Evolutionary conservation across 768 basidiomycete genomes (phyloP).

Genomic region (Amanita thiersii): DNA sequence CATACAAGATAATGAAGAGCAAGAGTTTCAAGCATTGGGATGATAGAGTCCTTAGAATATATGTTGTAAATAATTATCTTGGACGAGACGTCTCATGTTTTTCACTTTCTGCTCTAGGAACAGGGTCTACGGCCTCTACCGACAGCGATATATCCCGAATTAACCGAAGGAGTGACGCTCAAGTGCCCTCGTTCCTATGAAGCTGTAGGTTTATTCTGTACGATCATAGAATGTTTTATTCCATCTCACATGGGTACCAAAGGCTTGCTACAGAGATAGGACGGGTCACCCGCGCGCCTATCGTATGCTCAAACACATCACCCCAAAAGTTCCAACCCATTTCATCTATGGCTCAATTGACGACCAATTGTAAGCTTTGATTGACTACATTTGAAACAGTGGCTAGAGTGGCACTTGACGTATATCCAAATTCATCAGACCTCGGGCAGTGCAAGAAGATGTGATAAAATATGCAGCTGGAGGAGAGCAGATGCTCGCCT

Average conservation of each 20-base stretch:
- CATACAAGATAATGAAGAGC: constrained; percentile 27
- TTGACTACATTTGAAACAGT: too few relatives aligned
- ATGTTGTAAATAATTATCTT: constrained; percentile 24
- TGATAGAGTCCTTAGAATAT: constrained; percentile 33
- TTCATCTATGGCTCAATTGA: constrained; percentile 37
- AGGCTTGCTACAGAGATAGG: constrained; percentile 37
- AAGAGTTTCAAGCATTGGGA: constrained; percentile 43
- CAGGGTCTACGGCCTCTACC: constrained; percentile 33
- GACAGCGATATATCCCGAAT: constrained; percentile 32
- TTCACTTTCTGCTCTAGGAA: constrained; percentile 21
- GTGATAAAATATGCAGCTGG: constrained; percentile 26
- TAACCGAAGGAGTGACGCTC: constrained; percentile 38
- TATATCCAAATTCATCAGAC: constrained; percentile 15
- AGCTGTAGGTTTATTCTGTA: constrained; percentile 20
- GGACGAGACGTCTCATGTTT: not conserved
- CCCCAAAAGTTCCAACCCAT: constrained; percentile 30
- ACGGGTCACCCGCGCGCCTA: constrained; percentile 25
- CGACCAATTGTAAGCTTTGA: constrained; percentile 34
- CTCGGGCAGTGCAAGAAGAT: constrained; percentile 25
- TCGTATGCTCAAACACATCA: constrained; percentile 21
- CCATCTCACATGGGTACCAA: not conserved
- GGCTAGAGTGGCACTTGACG: not conserved
- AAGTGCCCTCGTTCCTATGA: constrained; percentile 40
- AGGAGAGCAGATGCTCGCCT: constrained; percentile 26
- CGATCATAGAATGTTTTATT: not conserved